phyloP scores from a whole-genome alignment of 768 basidiomycete genomes.

The Leccinum imitatum region DNA sequence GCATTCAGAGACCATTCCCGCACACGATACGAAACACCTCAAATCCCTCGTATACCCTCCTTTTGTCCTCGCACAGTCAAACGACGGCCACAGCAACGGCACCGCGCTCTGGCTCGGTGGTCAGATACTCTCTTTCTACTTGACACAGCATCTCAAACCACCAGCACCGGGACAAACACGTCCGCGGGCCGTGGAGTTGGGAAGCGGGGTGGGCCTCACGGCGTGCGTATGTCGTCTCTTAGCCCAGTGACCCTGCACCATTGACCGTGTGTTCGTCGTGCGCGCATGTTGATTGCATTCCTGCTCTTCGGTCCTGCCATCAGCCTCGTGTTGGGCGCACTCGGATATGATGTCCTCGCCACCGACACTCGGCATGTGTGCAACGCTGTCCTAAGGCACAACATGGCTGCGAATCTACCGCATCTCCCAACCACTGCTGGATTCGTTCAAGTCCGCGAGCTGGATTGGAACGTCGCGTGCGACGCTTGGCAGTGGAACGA shows the following conservation, averaged over 20 bases:
- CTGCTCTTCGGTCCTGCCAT: conserved; percentile 1
- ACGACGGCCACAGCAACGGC: conserved; percentile 69
- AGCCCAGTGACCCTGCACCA: not conserved
- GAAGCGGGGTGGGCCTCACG: conserved; percentile 79
- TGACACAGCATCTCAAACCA: conserved; percentile 42
- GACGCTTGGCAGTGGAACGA: conserved; percentile 55
- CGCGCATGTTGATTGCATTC: conserved; percentile 1
- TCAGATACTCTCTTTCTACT: conserved; percentile 68
- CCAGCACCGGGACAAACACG: conserved; percentile 12
- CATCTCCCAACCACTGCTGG: conserved; percentile 38
- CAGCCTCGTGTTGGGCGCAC: conserved; percentile 63
- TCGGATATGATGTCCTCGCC: conserved; percentile 74
- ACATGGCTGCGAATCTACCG: conserved; percentile 52
- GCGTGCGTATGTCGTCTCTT: conserved; percentile 48
- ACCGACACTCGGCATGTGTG: conserved; percentile 73
- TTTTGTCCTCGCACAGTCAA: conserved; percentile 55
- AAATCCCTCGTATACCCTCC: conserved; percentile 42
- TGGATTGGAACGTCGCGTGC: conserved; percentile 68
- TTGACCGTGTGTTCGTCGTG: conserved; percentile 4
- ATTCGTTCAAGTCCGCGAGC: conserved; percentile 55
- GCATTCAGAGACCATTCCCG: conserved; percentile 37
- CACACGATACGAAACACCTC: conserved; percentile 65
- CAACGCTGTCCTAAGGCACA: conserved; percentile 56
- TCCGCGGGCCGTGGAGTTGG: conserved; percentile 67
- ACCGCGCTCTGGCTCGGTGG: conserved; percentile 84